A percentile compares a stretch with the other conserved stretches of the same genome.
Evolutionary conservation across 257 asterid genomes (phyloP).

Genomic region (Petunia axillaris): DNA sequence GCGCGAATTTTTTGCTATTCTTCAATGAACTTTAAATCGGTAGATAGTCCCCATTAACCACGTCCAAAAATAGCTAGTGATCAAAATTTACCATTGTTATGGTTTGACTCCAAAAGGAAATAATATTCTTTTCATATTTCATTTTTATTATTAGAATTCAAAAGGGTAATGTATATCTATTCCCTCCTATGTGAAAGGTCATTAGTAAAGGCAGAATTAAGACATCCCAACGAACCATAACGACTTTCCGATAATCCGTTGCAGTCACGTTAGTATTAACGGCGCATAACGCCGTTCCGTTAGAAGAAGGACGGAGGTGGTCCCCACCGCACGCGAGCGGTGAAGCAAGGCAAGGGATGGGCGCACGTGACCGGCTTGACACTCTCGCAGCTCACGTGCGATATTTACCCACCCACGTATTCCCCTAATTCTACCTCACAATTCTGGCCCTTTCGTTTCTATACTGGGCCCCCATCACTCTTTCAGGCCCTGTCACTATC

Average conservation of each 20-base stretch:
- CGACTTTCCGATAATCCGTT: background rate
- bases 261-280: background rate
- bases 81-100: no score
- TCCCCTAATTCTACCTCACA: background rate
- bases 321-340: constrained; percentile 17
- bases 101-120: no score
- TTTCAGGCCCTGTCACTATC: background rate
- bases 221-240: background rate
- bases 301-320: background rate
- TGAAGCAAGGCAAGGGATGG: constrained; percentile 12
- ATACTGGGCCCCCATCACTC: background rate
- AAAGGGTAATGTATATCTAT: background rate
- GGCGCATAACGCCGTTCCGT: background rate
- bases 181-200: background rate
- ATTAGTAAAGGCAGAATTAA: background rate
- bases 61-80: no score
- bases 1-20: no score
- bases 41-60: no score
- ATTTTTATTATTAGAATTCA: background rate
- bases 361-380: constrained; percentile 6
- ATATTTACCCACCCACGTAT: background rate
- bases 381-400: background rate
- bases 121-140: background rate
- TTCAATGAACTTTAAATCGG: no score
- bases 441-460: background rate